Evolutionary conservation across 306 rosid genomes (phyloP), one percentile per base, ranked within the genome.

Genomic region (Pyrus pyrifolia): DNA sequence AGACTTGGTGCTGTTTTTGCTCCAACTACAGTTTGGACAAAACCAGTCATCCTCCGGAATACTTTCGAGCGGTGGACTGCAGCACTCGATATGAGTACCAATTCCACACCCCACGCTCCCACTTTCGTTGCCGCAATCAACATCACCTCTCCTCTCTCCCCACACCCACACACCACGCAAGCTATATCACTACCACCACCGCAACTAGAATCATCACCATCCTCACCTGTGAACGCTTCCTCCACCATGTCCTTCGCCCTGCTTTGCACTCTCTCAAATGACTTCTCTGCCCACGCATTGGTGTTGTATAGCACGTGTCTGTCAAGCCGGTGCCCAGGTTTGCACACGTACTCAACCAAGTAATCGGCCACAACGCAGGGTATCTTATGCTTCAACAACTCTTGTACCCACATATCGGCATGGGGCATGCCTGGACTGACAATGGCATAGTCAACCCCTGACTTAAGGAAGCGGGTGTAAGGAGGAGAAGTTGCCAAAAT

Each of bases 401-500:
- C 97, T 78, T 95, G 97, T 58, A 95, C 90, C 99, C 99, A 92
- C 70, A 80, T 0, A 73, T 95, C 99, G 11, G 81, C 97, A 71
- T 82, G 90, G 30, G 96, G 92, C 90, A 92, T 90, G 59, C 93
- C 93, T 6, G 92, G 97, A 83, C 91, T 81, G 76, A 92, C 84
- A 46, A 95, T 76, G 55, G 96, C 99, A 63, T 87, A 92, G 81
- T 95, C 99, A 44, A 89, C 70, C 55, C 83, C 90, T 0, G 83
- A 82, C 33, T 80, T 68, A 25, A 95, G 89, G 85, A 92, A 91
- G 70, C 92, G 93, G 22, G 87, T 86, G 67, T 90, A 95, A 29
- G 99, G 97, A 58, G 99, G 99, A 70, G 90, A 91, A n/a, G 99
- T 92, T 58, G 97, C 99, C 67, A 95, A 78, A 74, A 95, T 75